A percentile compares a stretch with the other conserved stretches of the same genome.
Evolutionary conservation across 306 rosid genomes (phyloP).

Genomic region (Inga oerstediana): DNA sequence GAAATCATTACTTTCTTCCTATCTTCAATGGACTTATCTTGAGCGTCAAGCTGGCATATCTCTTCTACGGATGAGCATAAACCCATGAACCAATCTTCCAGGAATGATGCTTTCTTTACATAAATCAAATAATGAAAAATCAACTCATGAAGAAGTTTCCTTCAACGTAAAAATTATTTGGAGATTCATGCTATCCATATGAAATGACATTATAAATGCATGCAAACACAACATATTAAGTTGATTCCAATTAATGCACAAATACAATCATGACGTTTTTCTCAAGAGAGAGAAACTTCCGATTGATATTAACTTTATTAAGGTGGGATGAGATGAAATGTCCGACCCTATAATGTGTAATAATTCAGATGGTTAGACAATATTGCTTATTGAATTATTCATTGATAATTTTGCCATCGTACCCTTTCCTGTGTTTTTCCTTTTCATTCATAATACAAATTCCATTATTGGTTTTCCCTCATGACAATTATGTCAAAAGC

Average conservation of each 20-base stretch:
- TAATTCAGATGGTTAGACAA: neutral
- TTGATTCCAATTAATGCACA: neutral
- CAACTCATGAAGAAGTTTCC: conserved; percentile 10
- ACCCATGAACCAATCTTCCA: conserved; percentile 80
- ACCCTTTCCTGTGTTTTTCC: neutral
- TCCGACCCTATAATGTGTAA: neutral
- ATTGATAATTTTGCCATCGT: neutral
- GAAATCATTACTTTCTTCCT: conserved; percentile 70
- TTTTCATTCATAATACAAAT: neutral
- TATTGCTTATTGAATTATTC: neutral
- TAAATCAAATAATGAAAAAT: conserved; percentile 8
- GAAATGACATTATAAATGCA: neutral
- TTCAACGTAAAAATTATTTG: conserved; percentile 2
- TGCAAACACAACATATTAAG: neutral
- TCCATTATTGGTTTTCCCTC: neutral
- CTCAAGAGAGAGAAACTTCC: neutral
- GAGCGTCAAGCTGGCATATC: conserved; percentile 45
- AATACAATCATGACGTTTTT: neutral
- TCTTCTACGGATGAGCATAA: conserved; percentile 55
- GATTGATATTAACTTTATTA: neutral
- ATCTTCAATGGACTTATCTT: conserved; percentile 45
- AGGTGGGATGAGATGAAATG: neutral
- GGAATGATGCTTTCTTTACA: conserved; percentile 67
- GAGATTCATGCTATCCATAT: conserved; percentile 1
- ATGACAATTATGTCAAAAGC: conserved; percentile 20